Evolutionary conservation across 2,329 filamentous ascomycete species (phyloP).

Genomic region (Clonostachys rhizophaga): DNA sequence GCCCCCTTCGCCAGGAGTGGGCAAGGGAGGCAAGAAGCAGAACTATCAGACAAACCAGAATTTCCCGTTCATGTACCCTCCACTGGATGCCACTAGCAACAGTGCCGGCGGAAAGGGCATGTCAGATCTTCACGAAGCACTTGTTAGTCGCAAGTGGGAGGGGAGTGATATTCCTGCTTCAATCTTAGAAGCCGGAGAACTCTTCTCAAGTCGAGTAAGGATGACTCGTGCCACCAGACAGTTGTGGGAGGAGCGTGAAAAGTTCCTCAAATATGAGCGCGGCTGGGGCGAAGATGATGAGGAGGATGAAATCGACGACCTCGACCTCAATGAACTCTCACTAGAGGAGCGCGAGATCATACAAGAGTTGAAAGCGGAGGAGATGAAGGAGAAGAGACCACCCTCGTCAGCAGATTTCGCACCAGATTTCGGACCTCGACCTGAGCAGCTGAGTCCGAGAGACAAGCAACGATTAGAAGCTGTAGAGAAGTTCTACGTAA

Average conservation of each 20-base stretch:
- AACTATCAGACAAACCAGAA: slow-evolving; percentile 99
- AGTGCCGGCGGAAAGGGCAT: slow-evolving; percentile 84
- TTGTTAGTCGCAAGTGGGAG: slow-evolving; percentile 85
- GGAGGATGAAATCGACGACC: slow-evolving; percentile 37
- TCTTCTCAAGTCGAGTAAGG: slow-evolving; percentile 85
- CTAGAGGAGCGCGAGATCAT: slow-evolving; percentile 34
- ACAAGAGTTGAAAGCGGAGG: slow-evolving; percentile 32
- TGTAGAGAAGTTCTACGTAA: slow-evolving; percentile 82
- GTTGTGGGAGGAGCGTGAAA: slow-evolving; percentile 89
- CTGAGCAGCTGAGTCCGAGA: slow-evolving; percentile 41
- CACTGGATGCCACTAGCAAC: slow-evolving; percentile 83
- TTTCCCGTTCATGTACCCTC: slow-evolving; percentile 96
- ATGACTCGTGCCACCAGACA: slow-evolving; percentile 91
- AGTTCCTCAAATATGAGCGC: slow-evolving; percentile 86
- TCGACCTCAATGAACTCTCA: slow-evolving; percentile 39
- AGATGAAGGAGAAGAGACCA: slow-evolving; percentile 15
- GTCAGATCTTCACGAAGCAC: slow-evolving; percentile 71
- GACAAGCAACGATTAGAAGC: slow-evolving; percentile 62
- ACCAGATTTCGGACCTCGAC: slow-evolving; percentile 41
- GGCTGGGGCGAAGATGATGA: slow-evolving; percentile 66
- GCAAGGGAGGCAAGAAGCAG: slow-evolving; percentile 95
- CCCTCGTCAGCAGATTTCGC: slow-evolving; percentile 13
- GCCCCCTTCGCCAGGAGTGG: slow-evolving; percentile 80
- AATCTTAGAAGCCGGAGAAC: slow-evolving; percentile 87
- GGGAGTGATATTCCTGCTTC: slow-evolving; percentile 92